Conservation (phyloP, 495 filamentous ascomycete species). For the Glonium stellatum region DNA sequence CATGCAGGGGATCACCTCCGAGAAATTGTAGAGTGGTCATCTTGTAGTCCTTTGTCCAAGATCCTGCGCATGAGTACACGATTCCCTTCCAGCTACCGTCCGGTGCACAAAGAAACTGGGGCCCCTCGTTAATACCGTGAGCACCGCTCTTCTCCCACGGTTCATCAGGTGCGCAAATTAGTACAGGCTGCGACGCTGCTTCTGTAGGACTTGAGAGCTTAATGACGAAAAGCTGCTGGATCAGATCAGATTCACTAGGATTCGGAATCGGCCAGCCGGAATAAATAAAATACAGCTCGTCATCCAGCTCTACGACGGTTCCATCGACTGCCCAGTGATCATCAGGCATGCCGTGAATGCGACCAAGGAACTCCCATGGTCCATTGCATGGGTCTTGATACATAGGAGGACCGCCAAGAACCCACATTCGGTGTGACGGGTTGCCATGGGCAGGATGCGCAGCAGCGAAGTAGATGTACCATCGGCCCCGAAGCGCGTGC, state of each 20-base stretch:
- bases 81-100: constrained; percentile 30
- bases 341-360: constrained; percentile 27
- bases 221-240: constrained; percentile 33
- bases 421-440: constrained; percentile 31
- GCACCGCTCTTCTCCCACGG: constrained; percentile 30
- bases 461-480: constrained; percentile 36
- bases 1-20: constrained; percentile 30
- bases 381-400: constrained; percentile 13
- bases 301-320: constrained; percentile 30
- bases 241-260: constrained; percentile 14
- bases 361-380: constrained; percentile 29
- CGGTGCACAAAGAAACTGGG: constrained; percentile 30
- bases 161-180: constrained; percentile 27
- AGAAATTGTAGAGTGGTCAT: constrained; percentile 29
- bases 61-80: constrained; percentile 31
- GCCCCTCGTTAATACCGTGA: constrained; percentile 34
- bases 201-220: constrained; percentile 23
- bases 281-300: constrained; percentile 31
- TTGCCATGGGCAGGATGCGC: constrained; percentile 27
- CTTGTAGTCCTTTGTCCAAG: constrained; percentile 35
- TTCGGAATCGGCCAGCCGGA: constrained; percentile 33
- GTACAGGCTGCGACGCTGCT: constrained; percentile 11
- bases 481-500: constrained; percentile 29
- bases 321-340: constrained; percentile 36
- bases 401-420: constrained; percentile 30